These are phyloP conservation scores for Xylariaceae sp. DNA, from an alignment of 2,329 filamentous ascomycete genomes.

Conservation along the genomic window DNA sequence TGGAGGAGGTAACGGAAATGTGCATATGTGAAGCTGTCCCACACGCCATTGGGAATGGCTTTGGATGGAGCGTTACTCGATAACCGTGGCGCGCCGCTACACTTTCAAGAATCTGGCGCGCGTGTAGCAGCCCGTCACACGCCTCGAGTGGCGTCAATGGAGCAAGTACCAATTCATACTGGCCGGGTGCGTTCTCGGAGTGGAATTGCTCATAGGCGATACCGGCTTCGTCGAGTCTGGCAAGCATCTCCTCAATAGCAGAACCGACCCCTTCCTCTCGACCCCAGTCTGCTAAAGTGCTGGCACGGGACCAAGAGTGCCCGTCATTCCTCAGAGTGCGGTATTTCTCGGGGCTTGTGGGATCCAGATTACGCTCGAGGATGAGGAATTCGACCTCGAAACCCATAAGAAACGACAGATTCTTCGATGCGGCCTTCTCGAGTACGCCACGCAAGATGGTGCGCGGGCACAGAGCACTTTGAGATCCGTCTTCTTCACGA, in stretches of 20 bases:
- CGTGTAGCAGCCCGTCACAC: constrained; percentile 67
- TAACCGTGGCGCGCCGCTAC: constrained; percentile 60
- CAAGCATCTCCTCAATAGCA: constrained; percentile 63
- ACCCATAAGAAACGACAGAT: constrained; percentile 61
- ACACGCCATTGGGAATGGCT: constrained; percentile 54
- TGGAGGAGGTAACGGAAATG: constrained; percentile 64
- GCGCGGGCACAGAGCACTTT: constrained; percentile 60
- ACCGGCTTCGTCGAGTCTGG: constrained; percentile 54
- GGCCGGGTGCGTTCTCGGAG: constrained; percentile 66
- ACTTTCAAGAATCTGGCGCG: constrained; percentile 64
- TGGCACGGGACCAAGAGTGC: constrained; percentile 68
- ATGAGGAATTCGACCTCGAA: constrained; percentile 83
- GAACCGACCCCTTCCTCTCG: constrained; percentile 41
- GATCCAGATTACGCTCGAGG: constrained; percentile 44
- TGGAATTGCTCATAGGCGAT: constrained; percentile 72
- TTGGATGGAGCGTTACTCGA: constrained; percentile 69
- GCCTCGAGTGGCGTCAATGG: constrained; percentile 60
- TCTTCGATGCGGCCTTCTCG: constrained; percentile 45
- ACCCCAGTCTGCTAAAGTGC: constrained; percentile 56
- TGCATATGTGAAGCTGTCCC: constrained; percentile 69
- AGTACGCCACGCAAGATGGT: constrained; percentile 55
- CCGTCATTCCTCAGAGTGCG: constrained; percentile 51
- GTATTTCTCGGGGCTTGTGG: constrained; percentile 32
- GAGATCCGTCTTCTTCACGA: constrained; percentile 49
- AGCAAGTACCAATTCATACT: constrained; percentile 73